Base-by-base conservation (phyloP, 768 basidiomycete species). In the Naganishia antarctica region DNA sequence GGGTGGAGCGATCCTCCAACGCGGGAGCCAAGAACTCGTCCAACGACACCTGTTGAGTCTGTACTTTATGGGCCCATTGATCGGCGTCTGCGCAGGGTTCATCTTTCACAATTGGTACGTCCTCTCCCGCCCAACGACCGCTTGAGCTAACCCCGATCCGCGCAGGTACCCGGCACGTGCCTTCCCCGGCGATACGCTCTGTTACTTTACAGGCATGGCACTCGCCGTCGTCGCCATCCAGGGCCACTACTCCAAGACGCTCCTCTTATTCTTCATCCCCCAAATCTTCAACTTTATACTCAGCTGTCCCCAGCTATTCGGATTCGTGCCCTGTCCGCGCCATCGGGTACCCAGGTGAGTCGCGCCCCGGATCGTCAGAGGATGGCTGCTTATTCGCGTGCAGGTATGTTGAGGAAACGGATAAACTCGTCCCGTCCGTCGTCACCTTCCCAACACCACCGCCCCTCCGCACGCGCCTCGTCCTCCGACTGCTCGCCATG, bases 121-220 rank as follows among this genome's bases (percentile, higher is more conserved):
- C 31, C n/a, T 28, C 23, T 3, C 3, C 32, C 41, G 16, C 46
- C 26, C 13, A 6, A 29, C 37, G n/a, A n/a, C n/a, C n/a, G n/a
- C 41, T 4, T 34, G 26, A 45, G 59, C 23, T n/a, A n/a, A n/a
- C 29, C 6, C 1, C 40, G 4, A 26, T 29, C 32, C 31, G 25
- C 11, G 13, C 71, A 97, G 94, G 92, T 98, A 94, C 75, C 96
- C 96, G 6, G 92, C 96, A 11, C 83, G 88, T 23, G 91, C 84
- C 0, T 99, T 98, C 74, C 89, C 92, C 0, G 96, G 96, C 2
- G 96, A 99, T 76, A 99, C 96, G 3, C 82, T 99, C 31, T 99
- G 96, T 78, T 99, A 99, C 79, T 86, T 97, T 43, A 85, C 91
- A 0, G 96, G 96, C 65, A 99, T 99, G 96, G 91, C 96, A 4